phyloP scores from a whole-genome alignment of 1,284 basidiomycete species.

The Naganishia sp. region DNA sequence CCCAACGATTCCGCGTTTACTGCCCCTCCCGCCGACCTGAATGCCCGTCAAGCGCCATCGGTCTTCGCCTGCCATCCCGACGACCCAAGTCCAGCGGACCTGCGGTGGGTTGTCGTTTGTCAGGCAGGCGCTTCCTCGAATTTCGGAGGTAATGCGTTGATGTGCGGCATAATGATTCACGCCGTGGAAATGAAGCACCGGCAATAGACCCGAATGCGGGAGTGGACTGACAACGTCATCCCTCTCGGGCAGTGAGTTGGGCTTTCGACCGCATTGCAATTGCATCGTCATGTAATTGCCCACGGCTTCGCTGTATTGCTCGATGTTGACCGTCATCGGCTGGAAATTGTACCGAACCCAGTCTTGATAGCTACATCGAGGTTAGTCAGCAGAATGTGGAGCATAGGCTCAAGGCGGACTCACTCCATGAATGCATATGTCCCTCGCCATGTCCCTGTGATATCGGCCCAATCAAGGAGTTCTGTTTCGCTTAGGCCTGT shows the following conservation, averaged over 20 bases:
- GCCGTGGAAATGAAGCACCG: slow-evolving; percentile 46
- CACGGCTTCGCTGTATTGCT: slow-evolving; percentile 45
- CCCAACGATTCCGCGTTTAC: slow-evolving; percentile 47
- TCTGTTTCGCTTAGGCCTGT: slow-evolving; percentile 30
- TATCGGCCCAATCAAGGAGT: slow-evolving; percentile 48
- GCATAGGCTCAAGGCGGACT: slow-evolving; percentile 25
- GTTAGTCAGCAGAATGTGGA: neutral
- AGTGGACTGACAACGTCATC: slow-evolving; percentile 38
- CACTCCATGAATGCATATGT: slow-evolving; percentile 52
- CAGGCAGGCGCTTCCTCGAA: slow-evolving; percentile 42
- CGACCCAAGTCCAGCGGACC: slow-evolving; percentile 48
- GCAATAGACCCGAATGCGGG: slow-evolving; percentile 40
- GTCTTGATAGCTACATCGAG: slow-evolving; percentile 42
- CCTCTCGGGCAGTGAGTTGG: slow-evolving; percentile 25
- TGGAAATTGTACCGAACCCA: slow-evolving; percentile 48
- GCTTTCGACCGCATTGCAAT: slow-evolving; percentile 34
- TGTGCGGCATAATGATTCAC: slow-evolving; percentile 27
- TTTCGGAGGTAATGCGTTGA: slow-evolving; percentile 11
- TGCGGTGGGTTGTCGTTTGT: slow-evolving; percentile 49
- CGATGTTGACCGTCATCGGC: slow-evolving; percentile 37
- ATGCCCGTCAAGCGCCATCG: slow-evolving; percentile 46
- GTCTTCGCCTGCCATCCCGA: slow-evolving; percentile 45
- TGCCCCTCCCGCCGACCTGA: slow-evolving; percentile 45
- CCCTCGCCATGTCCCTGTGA: slow-evolving; percentile 45
- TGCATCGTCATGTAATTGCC: slow-evolving; percentile 46